These are phyloP conservation scores for Dunaliella primolecta DNA, from an alignment of 139 green algal genomes.

Conservation along the genomic window DNA sequence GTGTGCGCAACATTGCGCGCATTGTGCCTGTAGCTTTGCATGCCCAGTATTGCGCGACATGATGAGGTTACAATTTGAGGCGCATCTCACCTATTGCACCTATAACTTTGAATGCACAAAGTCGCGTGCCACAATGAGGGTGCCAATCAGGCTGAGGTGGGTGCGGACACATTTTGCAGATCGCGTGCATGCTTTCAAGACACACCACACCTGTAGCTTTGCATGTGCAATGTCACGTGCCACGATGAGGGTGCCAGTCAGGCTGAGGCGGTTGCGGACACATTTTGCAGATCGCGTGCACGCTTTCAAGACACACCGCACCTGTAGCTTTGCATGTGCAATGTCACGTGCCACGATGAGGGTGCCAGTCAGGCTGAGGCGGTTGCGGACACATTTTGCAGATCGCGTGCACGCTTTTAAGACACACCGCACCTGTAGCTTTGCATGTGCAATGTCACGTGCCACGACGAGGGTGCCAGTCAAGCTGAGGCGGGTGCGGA, in stretches of 20 bases:
- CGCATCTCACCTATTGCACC: too few species aligned
- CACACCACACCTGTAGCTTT: constrained; percentile 40
- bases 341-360: constrained; percentile 47
- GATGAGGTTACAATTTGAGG: constrained; percentile 37
- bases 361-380: constrained; percentile 37
- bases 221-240: constrained; percentile 48
- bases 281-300: too few species aligned
- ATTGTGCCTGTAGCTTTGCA: constrained; percentile 48
- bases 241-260: constrained; percentile 42
- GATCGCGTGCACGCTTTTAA: too few species aligned
- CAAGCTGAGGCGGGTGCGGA: constrained; percentile 43
- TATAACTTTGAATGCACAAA: constrained; percentile 49
- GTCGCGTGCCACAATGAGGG: constrained; percentile 40
- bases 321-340: constrained; percentile 48
- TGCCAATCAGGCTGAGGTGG: constrained; percentile 40
- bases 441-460: constrained; percentile 47
- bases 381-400: too few species aligned
- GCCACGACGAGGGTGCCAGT: constrained; percentile 43
- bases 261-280: too few species aligned
- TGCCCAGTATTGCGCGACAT: constrained; percentile 44
- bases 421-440: constrained; percentile 38
- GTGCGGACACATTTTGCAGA: too few species aligned
- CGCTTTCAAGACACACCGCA: too few species aligned
- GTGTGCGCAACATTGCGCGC: constrained; percentile 49
- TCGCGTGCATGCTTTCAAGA: too few species aligned